Conservation (phyloP, 2,329 filamentous ascomycete genomes). For the Fusarium cicatricum region DNA sequence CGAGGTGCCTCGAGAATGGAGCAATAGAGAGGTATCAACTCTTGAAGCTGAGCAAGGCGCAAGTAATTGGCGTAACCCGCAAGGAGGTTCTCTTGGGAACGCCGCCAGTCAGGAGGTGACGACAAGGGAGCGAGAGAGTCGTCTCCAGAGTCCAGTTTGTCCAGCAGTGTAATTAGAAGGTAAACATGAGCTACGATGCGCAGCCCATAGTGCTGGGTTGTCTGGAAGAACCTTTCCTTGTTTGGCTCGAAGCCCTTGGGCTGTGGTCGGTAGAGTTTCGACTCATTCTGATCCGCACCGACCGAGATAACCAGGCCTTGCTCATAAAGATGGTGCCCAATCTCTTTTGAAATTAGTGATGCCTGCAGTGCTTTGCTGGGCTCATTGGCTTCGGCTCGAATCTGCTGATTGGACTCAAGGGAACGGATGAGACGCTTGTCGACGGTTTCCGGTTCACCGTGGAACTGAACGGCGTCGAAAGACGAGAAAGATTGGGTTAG, state of each 20-base stretch:
- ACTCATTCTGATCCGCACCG: conserved; percentile 36
- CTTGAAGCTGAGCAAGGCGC: conserved; percentile 74
- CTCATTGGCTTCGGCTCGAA: conserved; percentile 65
- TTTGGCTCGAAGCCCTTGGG: conserved; percentile 46
- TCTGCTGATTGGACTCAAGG: conserved; percentile 65
- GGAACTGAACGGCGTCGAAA: conserved; percentile 71
- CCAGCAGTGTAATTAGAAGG: conserved; percentile 72
- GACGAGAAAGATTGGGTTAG: conserved; percentile 66
- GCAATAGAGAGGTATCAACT: conserved; percentile 87
- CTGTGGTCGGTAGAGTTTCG: conserved; percentile 40
- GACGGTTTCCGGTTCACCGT: conserved; percentile 62
- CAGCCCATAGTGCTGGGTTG: conserved; percentile 69
- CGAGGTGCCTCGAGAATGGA: conserved; percentile 74
- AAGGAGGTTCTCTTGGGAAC: conserved; percentile 76
- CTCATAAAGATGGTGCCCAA: conserved; percentile 65
- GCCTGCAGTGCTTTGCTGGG: conserved; percentile 81
- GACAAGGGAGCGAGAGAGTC: conserved; percentile 18
- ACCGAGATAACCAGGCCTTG: conserved; percentile 58
- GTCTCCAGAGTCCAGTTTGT: conserved; percentile 56
- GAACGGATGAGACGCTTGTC: conserved; percentile 67
- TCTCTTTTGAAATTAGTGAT: conserved; percentile 72
- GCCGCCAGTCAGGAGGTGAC: conserved; percentile 42
- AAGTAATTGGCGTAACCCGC: conserved; percentile 84
- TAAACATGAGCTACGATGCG: conserved; percentile 74
- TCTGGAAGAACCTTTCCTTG: conserved; percentile 58